A percentile compares a stretch with the other conserved stretches of the same genome.
Conservation (phyloP, 2,329 filamentous ascomycete species). For the Thelonectria rubi region DNA sequence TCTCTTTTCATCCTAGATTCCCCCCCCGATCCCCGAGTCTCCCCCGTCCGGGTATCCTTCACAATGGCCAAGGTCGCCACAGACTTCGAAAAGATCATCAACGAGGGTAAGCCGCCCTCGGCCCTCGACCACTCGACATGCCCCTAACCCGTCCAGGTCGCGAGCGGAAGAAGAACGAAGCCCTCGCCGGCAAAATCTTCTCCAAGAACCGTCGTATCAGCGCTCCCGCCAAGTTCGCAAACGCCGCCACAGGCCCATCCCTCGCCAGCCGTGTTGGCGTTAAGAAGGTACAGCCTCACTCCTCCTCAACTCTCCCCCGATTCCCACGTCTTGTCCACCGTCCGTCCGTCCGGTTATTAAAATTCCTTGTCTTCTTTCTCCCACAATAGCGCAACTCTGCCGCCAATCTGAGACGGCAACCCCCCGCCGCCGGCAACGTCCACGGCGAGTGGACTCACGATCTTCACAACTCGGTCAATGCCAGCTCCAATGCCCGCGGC, state of each 20-base stretch:
- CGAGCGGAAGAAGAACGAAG: slow-evolving; percentile 75
- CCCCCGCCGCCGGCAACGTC: slow-evolving; percentile 61
- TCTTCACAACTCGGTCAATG: slow-evolving; percentile 62
- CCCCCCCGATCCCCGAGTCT: neutral
- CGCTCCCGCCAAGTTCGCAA: slow-evolving; percentile 59
- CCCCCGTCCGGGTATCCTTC: slow-evolving; percentile 3
- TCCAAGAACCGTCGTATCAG: slow-evolving; percentile 67
- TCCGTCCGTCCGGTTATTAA: slow-evolving; percentile 18
- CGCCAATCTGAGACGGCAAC: slow-evolving; percentile 31
- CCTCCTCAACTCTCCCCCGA: neutral
- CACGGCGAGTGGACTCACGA: slow-evolving; percentile 78
- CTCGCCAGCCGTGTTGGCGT: slow-evolving; percentile 78
- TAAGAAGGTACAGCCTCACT: slow-evolving; percentile 65
- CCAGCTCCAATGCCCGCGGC: slow-evolving; percentile 39
- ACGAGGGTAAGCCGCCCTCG: slow-evolving; percentile 53
- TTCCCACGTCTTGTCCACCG: neutral
- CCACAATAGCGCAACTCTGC: slow-evolving; percentile 37
- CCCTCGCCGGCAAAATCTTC: slow-evolving; percentile 77
- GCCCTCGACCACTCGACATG: neutral
- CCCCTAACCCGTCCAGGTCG: slow-evolving; percentile 56
- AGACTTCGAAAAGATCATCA: slow-evolving; percentile 65
- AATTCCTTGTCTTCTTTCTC: slow-evolving; percentile 16
- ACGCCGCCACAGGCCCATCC: slow-evolving; percentile 59
- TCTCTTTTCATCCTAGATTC: neutral
- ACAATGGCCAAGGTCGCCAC: slow-evolving; percentile 56